Percentiles rank a stretch among this genome's conserved stretches.
Conservation (phyloP, 2,329 filamentous ascomycete species). For the Paecilomyces variotii region DNA sequence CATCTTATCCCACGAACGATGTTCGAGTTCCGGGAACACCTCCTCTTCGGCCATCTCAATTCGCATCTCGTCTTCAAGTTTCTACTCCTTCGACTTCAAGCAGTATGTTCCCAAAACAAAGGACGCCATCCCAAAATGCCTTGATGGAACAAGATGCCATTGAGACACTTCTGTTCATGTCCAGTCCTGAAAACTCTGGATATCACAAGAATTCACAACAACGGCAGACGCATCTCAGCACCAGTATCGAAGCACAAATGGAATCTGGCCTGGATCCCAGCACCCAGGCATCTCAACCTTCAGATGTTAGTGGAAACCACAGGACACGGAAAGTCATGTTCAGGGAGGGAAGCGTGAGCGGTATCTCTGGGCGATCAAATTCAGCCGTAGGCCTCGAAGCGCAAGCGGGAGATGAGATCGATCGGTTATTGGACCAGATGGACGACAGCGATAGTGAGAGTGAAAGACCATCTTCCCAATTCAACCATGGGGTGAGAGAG, state of each 20-base stretch:
- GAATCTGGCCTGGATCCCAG: slow-evolving; percentile 8
- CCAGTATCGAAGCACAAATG: slow-evolving; percentile 19
- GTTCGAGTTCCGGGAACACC: slow-evolving; percentile 23
- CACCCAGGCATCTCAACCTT: slow-evolving; percentile 8
- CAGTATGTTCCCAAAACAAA: slow-evolving; percentile 15
- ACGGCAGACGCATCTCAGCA: slow-evolving; percentile 11
- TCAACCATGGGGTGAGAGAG: not conserved
- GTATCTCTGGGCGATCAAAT: slow-evolving; percentile 1
- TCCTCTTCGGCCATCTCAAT: slow-evolving; percentile 18
- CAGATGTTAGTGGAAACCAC: not conserved
- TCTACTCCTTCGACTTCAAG: slow-evolving; percentile 10
- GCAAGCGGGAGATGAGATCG: slow-evolving; percentile 31
- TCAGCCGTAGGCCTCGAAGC: slow-evolving; percentile 18
- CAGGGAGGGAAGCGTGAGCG: not conserved
- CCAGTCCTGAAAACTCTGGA: slow-evolving; percentile 41
- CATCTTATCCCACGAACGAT: slow-evolving; percentile 10
- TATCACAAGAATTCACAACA: slow-evolving; percentile 31
- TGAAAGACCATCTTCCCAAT: slow-evolving; percentile 12
- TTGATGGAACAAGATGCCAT: slow-evolving; percentile 44
- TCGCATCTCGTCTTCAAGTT: slow-evolving; percentile 2
- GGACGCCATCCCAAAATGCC: slow-evolving; percentile 35
- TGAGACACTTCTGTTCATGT: slow-evolving; percentile 45
- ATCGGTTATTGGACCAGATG: slow-evolving; percentile 35
- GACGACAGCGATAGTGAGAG: slow-evolving; percentile 29
- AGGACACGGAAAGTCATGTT: not conserved